These are phyloP conservation scores for Exophiala mesophila DNA, from an alignment of 2,329 filamentous ascomycete genomes.

Conservation along the genomic window DNA sequence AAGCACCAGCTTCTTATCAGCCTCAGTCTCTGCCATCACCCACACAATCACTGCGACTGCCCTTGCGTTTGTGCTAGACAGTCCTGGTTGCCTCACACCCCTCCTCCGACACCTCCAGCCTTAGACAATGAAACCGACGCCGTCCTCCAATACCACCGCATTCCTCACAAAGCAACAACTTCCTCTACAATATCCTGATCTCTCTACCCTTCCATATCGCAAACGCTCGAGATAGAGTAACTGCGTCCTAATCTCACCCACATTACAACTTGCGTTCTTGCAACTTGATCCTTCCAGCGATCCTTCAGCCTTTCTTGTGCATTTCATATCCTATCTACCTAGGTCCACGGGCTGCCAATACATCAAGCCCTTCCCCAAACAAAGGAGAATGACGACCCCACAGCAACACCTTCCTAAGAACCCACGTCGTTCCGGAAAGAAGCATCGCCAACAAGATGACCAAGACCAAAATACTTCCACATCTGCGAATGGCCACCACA, in stretches of 20 bases:
- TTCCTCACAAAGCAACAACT: conserved; percentile 9
- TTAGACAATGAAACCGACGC: conserved; percentile 22
- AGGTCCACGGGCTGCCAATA: conserved; percentile 44
- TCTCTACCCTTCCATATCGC: conserved; percentile 20
- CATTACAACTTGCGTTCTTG: conserved; percentile 1
- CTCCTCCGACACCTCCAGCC: conserved; percentile 4
- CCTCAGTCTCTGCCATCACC: conserved; percentile 2
- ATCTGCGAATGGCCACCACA: conserved; percentile 9
- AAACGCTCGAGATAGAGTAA: conserved; percentile 27
- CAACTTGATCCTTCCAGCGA: not conserved
- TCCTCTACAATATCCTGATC: conserved; percentile 18
- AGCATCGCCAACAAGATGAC: conserved; percentile 33
- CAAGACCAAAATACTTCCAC: conserved; percentile 26
- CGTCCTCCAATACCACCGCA: not conserved
- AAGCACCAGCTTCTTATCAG: conserved; percentile 4
- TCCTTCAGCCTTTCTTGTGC: conserved; percentile 26
- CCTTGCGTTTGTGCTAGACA: too few relatives aligned
- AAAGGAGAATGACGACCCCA: conserved; percentile 42
- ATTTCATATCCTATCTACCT: conserved; percentile 26
- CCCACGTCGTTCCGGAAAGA: conserved; percentile 45
- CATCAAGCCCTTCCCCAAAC: conserved; percentile 39
- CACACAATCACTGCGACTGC: conserved; percentile 3
- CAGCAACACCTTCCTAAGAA: conserved; percentile 32
- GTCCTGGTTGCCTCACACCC: too few relatives aligned
- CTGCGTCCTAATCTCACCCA: too few relatives aligned